Conservation (phyloP, 2,329 filamentous ascomycete genomes). For the Ceratocystis colombiana region DNA sequence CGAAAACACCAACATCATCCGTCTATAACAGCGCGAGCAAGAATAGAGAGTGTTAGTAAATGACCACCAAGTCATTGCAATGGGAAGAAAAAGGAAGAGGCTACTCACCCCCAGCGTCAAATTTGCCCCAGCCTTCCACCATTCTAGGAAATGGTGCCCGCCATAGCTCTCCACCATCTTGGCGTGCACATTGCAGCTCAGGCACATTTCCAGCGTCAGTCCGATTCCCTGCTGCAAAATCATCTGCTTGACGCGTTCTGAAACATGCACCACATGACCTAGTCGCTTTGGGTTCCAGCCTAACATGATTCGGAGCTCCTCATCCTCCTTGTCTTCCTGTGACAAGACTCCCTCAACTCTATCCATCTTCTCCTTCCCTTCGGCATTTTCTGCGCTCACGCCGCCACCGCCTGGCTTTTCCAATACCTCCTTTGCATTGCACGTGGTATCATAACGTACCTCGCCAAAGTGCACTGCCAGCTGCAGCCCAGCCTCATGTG, state of each 20-base stretch:
- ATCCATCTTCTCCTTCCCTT: not conserved
- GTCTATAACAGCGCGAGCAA: constrained; percentile 42
- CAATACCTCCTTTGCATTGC: constrained; percentile 14
- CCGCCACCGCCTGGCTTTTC: constrained; percentile 9
- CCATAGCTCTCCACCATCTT: constrained; percentile 57
- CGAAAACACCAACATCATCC: constrained; percentile 75
- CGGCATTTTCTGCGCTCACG: not conserved
- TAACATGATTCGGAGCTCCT: constrained; percentile 56
- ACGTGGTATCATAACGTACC: constrained; percentile 31
- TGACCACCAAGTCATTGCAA: not conserved
- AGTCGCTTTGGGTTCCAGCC: constrained; percentile 57
- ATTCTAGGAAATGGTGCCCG: constrained; percentile 69
- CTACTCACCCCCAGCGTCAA: constrained; percentile 59
- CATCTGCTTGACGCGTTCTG: constrained; percentile 46
- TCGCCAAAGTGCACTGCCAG: constrained; percentile 75
- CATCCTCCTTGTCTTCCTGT: constrained; percentile 39
- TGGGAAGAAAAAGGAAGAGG: constrained; percentile 8
- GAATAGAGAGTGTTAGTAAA: not conserved
- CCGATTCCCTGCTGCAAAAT: constrained; percentile 38
- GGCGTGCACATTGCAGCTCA: constrained; percentile 72
- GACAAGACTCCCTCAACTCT: not conserved
- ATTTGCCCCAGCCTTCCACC: constrained; percentile 50
- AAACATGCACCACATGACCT: constrained; percentile 70
- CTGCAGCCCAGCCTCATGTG: constrained; percentile 45
- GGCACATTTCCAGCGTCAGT: constrained; percentile 63